A percentile compares a stretch with the other conserved stretches of the same genome.
Evolutionary conservation across 306 rosid species (phyloP).

Genomic region (Alnus rubra): DNA sequence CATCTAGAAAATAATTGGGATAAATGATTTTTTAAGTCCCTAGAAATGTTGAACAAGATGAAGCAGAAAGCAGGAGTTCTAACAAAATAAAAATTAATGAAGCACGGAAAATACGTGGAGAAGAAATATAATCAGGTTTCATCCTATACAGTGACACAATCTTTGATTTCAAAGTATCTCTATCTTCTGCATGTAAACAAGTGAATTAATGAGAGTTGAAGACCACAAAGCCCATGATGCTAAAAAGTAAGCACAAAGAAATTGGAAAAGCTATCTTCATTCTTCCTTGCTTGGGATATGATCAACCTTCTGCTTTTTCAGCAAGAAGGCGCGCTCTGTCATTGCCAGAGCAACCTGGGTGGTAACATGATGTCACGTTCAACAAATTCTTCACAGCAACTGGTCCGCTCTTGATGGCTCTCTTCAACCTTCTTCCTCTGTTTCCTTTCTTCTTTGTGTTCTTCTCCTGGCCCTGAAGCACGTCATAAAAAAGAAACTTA

Average conservation of each 20-base stretch:
- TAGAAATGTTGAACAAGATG: no score
- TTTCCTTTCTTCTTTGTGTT: slow-evolving; percentile 37
- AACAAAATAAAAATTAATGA: neutral
- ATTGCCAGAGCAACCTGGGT: slow-evolving; percentile 39
- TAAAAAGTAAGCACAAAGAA: neutral
- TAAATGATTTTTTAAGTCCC: no score
- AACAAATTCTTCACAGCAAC: slow-evolving; percentile 49
- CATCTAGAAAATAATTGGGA: no score
- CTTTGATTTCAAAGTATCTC: neutral
- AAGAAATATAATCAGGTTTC: neutral
- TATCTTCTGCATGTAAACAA: neutral
- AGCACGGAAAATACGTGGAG: neutral
- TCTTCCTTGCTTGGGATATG: slow-evolving; percentile 16
- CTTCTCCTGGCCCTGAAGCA: slow-evolving; percentile 31
- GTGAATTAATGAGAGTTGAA: neutral
- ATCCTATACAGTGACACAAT: neutral
- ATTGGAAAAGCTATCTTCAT: slow-evolving; percentile 17
- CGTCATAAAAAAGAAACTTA: neutral
- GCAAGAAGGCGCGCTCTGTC: slow-evolving; percentile 38
- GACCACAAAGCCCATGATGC: neutral
- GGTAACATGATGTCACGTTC: slow-evolving; percentile 55
- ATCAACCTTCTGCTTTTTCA: slow-evolving; percentile 40
- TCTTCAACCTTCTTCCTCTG: slow-evolving; percentile 37
- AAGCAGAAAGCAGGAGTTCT: no score
- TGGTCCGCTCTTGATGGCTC: slow-evolving; percentile 33